phyloP scores from a whole-genome alignment of 2,329 filamentous ascomycete species.

The Fusarium nisikadoi region DNA sequence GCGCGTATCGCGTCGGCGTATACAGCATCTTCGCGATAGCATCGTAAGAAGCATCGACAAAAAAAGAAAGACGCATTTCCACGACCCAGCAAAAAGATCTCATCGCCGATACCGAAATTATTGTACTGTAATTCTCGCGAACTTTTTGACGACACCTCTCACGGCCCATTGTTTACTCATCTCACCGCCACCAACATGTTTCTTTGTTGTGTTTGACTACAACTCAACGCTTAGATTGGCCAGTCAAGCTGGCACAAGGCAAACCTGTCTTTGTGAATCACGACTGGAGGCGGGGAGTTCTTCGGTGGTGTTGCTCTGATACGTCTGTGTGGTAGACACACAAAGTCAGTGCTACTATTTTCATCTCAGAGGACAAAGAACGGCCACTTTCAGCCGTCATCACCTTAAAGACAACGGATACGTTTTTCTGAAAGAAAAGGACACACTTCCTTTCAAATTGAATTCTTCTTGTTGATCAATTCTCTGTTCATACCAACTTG shows the following conservation, averaged over 20 bases:
- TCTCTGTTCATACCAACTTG: background rate
- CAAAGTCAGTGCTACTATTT: conserved; percentile 33
- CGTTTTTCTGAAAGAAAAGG: conserved; percentile 37
- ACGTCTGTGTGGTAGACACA: conserved; percentile 8
- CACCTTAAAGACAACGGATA: conserved; percentile 4
- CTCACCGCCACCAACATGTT: conserved; percentile 41
- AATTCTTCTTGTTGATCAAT: conserved; percentile 3
- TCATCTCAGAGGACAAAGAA: conserved; percentile 33
- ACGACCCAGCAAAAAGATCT: background rate
- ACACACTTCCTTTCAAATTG: conserved; percentile 1
- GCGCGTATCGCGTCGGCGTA: conserved; percentile 46
- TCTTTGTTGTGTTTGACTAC: conserved; percentile 41
- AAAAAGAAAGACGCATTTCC: conserved; percentile 19
- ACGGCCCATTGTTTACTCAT: conserved; percentile 8
- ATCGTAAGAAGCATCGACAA: conserved; percentile 34
- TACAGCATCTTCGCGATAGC: conserved; percentile 43
- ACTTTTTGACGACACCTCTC: background rate
- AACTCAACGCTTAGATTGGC: conserved; percentile 32
- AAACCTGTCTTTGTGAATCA: conserved; percentile 19
- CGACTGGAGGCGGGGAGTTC: conserved; percentile 3
- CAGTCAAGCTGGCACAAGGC: conserved; percentile 24
- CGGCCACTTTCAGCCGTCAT: background rate
- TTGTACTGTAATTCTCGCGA: background rate
- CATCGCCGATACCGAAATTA: background rate
- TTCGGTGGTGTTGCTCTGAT: conserved; percentile 1